Evolutionary conservation across 129 eudicot genomes (phyloP), one percentile per base, ranked within the genome.

Genomic region (Heracleum sosnowskyi): DNA sequence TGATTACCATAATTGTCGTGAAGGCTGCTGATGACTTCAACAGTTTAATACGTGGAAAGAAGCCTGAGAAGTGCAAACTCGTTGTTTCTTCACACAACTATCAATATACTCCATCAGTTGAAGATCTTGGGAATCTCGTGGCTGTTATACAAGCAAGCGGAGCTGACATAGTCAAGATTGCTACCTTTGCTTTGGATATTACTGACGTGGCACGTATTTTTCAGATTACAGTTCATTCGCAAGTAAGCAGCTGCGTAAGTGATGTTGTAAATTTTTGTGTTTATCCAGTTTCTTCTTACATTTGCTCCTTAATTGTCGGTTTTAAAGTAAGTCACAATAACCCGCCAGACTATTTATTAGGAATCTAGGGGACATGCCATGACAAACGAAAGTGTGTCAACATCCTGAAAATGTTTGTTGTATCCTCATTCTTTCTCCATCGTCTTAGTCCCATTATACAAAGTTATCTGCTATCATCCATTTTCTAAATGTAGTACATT

Each of bases 111-210:
- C 99, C 99, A 22, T 86, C 92, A 15, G 90, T 82, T 57, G 98
- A 95, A 85, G 98, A 91, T 28, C 87, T 95, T 53, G 96, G 97
- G 17, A 86, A 87, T 83, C 98, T 95, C 77, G 98, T 92, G 85
- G 97, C 94, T 39, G 84, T 83, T 62, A 92, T 92, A 79, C 98
- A 95, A 85, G 88, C 98, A 79, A 85, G 90, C 79, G 97, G 98
- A 75, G 98, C 98, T 80, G 98, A 95, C 83, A 92, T 95, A 47
- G 99, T 95, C 45, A 95, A 95, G 85, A 78, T 95, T 86, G 99
- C 97, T 46, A 95, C 99, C 80, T 91, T 97, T 4, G 97, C 97
- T 41, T 64, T 78, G 74, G 97, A 95, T 86, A 87, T 95, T 79
- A 87, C 96, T 1, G 97, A 95, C 78, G 93, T 89, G 47, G 97